These are phyloP conservation scores for Arthroderma uncinatum DNA, from an alignment of 2,329 filamentous ascomycete genomes.

Conservation along the genomic window DNA sequence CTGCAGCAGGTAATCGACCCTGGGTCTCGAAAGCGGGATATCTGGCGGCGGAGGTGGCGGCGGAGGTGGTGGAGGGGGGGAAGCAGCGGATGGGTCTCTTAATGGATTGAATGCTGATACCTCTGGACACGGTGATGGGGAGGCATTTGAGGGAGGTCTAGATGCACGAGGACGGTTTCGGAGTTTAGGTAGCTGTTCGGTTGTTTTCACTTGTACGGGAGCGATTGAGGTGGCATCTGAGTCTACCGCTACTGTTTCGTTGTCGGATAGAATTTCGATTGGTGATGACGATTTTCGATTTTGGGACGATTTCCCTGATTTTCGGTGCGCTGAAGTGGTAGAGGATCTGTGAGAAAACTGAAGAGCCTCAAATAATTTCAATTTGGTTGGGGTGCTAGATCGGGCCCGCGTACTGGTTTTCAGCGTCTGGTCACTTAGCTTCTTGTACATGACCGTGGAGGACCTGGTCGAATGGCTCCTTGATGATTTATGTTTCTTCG, in stretches of 20 bases:
- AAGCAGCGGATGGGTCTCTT: conserved; percentile 3
- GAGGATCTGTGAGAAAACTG: conserved; percentile 27
- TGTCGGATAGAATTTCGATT: conserved; percentile 25
- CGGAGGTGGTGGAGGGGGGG: conserved; percentile 22
- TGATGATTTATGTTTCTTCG: conserved; percentile 10
- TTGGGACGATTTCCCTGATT: conserved; percentile 20
- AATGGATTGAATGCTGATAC: not conserved
- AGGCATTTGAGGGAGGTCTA: not conserved
- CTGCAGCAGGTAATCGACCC: conserved; percentile 84
- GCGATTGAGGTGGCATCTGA: conserved; percentile 39
- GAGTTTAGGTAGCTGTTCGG: not conserved
- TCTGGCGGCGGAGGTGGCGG: conserved; percentile 69
- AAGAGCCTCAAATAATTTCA: conserved; percentile 26
- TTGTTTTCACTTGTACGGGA: conserved; percentile 30
- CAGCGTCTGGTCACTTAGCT: conserved; percentile 28
- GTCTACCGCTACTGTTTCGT: conserved; percentile 25
- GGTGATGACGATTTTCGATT: conserved; percentile 23
- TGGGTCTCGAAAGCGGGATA: conserved; percentile 55
- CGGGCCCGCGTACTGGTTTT: conserved; percentile 27
- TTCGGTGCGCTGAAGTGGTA: conserved; percentile 23
- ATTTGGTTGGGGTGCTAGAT: conserved; percentile 30
- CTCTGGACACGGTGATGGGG: not conserved
- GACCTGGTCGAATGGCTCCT: conserved; percentile 28
- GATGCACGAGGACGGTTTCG: not conserved
- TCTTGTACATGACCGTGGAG: conserved; percentile 32